Conservation (phyloP, 1,284 basidiomycete genomes). For the Trichosporon sp. region DNA sequence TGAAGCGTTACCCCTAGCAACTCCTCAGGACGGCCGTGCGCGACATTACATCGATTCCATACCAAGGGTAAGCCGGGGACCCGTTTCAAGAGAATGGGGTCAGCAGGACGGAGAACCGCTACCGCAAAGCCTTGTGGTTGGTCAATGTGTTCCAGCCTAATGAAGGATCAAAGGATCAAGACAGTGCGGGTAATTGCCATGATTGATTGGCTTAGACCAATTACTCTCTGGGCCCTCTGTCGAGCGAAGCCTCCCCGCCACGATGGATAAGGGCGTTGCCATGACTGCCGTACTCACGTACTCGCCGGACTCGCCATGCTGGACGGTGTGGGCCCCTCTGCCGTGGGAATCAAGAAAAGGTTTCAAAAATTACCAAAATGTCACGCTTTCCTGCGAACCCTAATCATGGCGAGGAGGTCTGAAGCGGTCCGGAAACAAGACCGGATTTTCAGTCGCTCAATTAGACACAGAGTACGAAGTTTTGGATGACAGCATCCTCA, state of each 20-base stretch:
- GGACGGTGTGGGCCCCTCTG: not conserved
- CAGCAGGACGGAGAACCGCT: not conserved
- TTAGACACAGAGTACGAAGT: constrained; percentile 8
- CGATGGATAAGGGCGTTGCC: not conserved
- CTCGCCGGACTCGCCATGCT: not conserved
- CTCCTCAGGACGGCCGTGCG: not conserved
- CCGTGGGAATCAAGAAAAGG: constrained; percentile 17
- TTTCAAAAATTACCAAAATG: constrained; percentile 16
- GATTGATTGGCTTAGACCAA: constrained; percentile 17
- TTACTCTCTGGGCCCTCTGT: not conserved
- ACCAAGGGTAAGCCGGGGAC: constrained; percentile 1
- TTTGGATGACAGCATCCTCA: not conserved
- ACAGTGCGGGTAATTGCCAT: not conserved
- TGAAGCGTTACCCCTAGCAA: not conserved
- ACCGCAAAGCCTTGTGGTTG: not conserved
- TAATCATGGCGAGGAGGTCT: constrained; percentile 1
- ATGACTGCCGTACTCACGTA: constrained; percentile 2
- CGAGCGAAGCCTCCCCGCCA: constrained; percentile 2
- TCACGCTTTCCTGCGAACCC: constrained; percentile 14
- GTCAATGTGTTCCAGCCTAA: constrained; percentile 9
- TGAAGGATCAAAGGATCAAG: constrained; percentile 7
- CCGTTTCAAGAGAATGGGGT: constrained; percentile 8
- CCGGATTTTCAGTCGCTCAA: constrained; percentile 1
- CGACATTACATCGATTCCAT: constrained; percentile 1
- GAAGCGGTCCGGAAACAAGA: not conserved